Evolutionary conservation across 2,329 filamentous ascomycete species (phyloP).

Genomic region (Fusarium longipes): DNA sequence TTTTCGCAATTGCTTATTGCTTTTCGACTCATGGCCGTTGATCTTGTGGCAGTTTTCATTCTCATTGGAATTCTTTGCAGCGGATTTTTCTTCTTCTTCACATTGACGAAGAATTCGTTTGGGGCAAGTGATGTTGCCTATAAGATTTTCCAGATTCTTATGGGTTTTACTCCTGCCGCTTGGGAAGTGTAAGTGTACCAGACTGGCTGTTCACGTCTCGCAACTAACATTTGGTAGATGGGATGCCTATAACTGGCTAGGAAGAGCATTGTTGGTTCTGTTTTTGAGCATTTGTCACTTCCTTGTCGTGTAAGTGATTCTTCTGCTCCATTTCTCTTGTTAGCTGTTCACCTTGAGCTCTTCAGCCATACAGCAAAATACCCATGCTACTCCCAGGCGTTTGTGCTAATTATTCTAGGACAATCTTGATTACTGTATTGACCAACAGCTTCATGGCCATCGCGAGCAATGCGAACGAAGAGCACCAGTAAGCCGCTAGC

Average conservation of each 20-base stretch:
- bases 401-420: slow-evolving; percentile 56
- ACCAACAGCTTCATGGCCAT: slow-evolving; percentile 97
- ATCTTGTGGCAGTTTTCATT: slow-evolving; percentile 85
- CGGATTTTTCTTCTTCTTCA: slow-evolving; percentile 96
- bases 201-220: neutral
- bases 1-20: slow-evolving; percentile 95
- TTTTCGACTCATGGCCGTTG: slow-evolving; percentile 92
- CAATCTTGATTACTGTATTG: slow-evolving; percentile 93
- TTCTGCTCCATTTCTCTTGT: neutral
- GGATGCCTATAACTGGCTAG: slow-evolving; percentile 80
- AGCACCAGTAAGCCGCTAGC: slow-evolving; percentile 72
- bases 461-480: slow-evolving; percentile 91
- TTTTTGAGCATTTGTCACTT: slow-evolving; percentile 97
- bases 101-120: slow-evolving; percentile 78
- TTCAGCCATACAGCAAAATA: neutral
- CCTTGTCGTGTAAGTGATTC: slow-evolving; percentile 74
- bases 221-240: slow-evolving; percentile 59
- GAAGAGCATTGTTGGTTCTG: slow-evolving; percentile 78
- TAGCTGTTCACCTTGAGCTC: neutral
- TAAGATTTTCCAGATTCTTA: slow-evolving; percentile 90
- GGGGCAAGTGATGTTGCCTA: slow-evolving; percentile 83
- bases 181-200: slow-evolving; percentile 78
- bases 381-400: neutral
- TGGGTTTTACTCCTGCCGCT: slow-evolving; percentile 95
- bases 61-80: slow-evolving; percentile 89